A percentile compares a stretch with the other conserved stretches of the same genome.
These are phyloP conservation scores for Monilinia fructicola DNA, from an alignment of 2,329 filamentous ascomycete species.

Conservation along the genomic window DNA sequence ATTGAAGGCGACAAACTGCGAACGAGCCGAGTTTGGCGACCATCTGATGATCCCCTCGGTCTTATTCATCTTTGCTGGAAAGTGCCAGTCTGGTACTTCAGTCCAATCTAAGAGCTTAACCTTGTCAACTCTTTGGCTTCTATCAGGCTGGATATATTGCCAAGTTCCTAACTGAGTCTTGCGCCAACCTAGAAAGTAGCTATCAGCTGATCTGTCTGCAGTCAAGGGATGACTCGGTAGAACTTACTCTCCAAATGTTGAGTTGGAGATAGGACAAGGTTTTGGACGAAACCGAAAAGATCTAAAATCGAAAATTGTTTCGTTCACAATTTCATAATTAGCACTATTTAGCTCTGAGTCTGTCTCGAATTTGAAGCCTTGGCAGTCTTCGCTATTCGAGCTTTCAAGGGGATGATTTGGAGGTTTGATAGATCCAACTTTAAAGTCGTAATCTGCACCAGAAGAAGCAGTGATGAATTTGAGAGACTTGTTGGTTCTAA, in stretches of 20 bases:
- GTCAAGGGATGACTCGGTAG: not conserved
- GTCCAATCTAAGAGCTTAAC: not conserved
- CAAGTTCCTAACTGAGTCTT: not conserved
- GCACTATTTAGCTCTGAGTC: not conserved
- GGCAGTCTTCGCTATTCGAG: not conserved
- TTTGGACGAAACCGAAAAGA: slow-evolving; percentile 8
- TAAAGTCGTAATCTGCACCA: not conserved
- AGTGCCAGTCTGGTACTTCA: not conserved
- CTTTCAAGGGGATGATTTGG: not conserved
- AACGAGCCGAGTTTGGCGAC: slow-evolving; percentile 58
- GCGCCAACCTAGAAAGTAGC: not conserved
- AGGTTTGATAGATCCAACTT: not conserved
- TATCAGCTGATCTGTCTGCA: slow-evolving; percentile 14
- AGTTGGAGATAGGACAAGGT: not conserved
- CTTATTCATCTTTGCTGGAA: slow-evolving; percentile 24
- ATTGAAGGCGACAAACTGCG: slow-evolving; percentile 66
- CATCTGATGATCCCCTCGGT: slow-evolving; percentile 60
- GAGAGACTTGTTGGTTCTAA: not conserved
- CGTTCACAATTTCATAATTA: slow-evolving; percentile 13
- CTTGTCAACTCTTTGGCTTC: not conserved
- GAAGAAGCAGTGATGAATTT: not conserved
- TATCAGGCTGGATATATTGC: not conserved
- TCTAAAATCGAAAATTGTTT: not conserved
- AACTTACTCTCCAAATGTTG: not conserved
- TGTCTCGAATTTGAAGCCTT: not conserved